Conservation (phyloP, 768 basidiomycete genomes). For the Russula lepida region DNA sequence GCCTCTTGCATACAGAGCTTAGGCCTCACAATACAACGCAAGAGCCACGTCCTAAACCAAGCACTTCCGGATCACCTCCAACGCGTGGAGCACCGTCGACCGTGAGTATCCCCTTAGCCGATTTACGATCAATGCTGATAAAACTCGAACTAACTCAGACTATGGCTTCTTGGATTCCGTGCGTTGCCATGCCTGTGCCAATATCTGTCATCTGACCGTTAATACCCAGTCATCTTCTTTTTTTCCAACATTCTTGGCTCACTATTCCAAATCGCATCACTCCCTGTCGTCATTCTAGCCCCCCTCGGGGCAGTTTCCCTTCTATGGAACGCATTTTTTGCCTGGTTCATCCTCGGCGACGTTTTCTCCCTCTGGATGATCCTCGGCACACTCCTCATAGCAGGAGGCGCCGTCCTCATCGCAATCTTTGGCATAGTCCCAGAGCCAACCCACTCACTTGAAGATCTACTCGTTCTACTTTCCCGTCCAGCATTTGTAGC, state of each 20-base stretch:
- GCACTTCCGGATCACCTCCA: constrained; percentile 53
- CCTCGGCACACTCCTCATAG: constrained; percentile 81
- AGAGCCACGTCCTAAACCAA: constrained; percentile 85
- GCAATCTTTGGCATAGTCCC: constrained; percentile 89
- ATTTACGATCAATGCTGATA: neutral
- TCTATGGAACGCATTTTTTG: constrained; percentile 92
- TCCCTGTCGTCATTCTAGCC: constrained; percentile 91
- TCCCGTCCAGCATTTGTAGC: constrained; percentile 65
- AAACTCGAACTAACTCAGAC: constrained; percentile 31
- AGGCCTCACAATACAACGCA: constrained; percentile 87
- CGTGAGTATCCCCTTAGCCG: constrained; percentile 40
- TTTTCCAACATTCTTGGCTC: constrained; percentile 84
- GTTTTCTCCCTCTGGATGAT: constrained; percentile 78
- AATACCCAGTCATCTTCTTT: constrained; percentile 55
- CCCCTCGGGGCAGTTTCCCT: constrained; percentile 89
- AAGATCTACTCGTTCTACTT: constrained; percentile 75
- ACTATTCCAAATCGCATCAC: constrained; percentile 84
- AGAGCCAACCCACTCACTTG: constrained; percentile 77
- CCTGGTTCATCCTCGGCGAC: constrained; percentile 75
- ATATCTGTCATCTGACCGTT: neutral
- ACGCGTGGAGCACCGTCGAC: constrained; percentile 66
- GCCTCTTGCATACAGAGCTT: constrained; percentile 86
- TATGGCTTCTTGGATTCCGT: constrained; percentile 84
- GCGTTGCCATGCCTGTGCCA: constrained; percentile 21
- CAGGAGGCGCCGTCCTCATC: constrained; percentile 81